Percentiles rank a stretch among this genome's conserved stretches.
Conservation (phyloP, 306 rosid genomes). For the Begonia masoniana region DNA sequence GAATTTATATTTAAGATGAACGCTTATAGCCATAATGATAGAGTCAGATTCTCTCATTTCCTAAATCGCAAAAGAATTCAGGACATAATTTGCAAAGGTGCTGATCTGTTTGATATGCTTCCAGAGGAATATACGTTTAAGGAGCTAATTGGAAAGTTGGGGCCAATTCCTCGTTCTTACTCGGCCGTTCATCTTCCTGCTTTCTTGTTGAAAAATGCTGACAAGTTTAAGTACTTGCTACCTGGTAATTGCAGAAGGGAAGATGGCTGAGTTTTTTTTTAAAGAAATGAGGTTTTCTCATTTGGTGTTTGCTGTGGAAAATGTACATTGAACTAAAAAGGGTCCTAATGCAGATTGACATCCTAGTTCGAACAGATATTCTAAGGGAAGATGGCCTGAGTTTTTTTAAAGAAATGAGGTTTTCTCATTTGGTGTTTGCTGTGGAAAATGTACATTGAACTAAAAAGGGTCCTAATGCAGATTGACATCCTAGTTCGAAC, state of each 20-base stretch:
- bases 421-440: too few relatives aligned
- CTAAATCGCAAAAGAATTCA: slow-evolving; percentile 32
- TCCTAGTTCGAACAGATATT: too few relatives aligned
- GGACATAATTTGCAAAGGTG: slow-evolving; percentile 30
- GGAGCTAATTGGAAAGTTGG: slow-evolving; percentile 46
- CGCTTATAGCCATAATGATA: slow-evolving; percentile 34
- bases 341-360: too few relatives aligned
- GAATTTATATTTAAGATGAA: slow-evolving; percentile 47
- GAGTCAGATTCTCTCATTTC: slow-evolving; percentile 41
- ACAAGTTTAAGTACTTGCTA: slow-evolving; percentile 25
- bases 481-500: too few relatives aligned
- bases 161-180: slow-evolving; percentile 46
- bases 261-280: slow-evolving; percentile 17
- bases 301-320: too few relatives aligned
- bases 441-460: too few relatives aligned
- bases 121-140: slow-evolving; percentile 77
- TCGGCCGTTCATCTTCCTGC: slow-evolving; percentile 65
- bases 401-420: too few relatives aligned
- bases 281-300: too few relatives aligned
- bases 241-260: slow-evolving; percentile 33
- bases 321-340: too few relatives aligned
- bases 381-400: slow-evolving; percentile 26
- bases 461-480: too few relatives aligned
- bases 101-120: slow-evolving; percentile 69
- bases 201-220: slow-evolving; percentile 28